phyloP scores from a whole-genome alignment of 2,329 filamentous ascomycete species.

The Xenoacremonium recifei region DNA sequence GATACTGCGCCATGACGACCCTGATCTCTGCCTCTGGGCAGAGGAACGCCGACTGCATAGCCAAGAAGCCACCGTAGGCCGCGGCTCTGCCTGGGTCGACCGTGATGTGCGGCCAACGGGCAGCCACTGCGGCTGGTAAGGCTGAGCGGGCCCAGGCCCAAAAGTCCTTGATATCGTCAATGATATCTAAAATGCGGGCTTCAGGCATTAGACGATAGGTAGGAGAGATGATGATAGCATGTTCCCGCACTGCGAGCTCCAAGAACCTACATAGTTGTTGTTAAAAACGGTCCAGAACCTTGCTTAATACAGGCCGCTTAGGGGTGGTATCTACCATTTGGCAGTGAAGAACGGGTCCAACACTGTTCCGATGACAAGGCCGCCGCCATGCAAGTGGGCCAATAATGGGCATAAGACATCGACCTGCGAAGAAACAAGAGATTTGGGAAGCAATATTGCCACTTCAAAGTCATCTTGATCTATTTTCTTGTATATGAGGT shows the following conservation, averaged over 20 bases:
- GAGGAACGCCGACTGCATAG: neutral
- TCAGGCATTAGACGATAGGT: neutral
- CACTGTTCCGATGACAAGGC: neutral
- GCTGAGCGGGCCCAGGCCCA: neutral
- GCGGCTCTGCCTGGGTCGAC: neutral
- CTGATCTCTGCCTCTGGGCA: neutral
- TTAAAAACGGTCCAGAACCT: no score
- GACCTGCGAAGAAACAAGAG: neutral
- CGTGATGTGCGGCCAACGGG: neutral
- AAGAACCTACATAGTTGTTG: neutral
- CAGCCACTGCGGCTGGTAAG: neutral
- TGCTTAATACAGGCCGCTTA: no score
- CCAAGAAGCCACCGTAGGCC: neutral
- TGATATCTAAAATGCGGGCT: neutral
- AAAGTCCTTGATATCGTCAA: neutral
- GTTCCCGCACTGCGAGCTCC: neutral
- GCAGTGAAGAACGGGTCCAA: neutral
- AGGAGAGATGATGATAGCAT: neutral
- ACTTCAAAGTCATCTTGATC: neutral
- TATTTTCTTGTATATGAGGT: neutral
- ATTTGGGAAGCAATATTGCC: neutral
- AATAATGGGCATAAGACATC: neutral
- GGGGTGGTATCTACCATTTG: neutral
- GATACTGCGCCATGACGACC: neutral
- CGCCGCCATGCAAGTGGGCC: neutral